Base-by-base conservation (phyloP, 75 land plant species). In the Chamaecyparis obtusa region DNA sequence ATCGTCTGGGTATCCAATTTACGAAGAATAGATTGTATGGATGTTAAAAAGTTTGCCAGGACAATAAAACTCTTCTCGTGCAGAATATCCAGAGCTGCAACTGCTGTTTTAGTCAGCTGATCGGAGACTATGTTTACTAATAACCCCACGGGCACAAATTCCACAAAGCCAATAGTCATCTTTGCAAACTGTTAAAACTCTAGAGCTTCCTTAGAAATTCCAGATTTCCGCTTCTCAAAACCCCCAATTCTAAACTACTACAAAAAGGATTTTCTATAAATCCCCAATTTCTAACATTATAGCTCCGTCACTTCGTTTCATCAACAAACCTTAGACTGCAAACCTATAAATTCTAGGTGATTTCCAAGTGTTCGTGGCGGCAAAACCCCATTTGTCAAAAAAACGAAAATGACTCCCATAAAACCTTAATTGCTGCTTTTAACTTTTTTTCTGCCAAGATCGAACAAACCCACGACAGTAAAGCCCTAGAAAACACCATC, bases 31-130 rank as follows among this genome's bases (percentile, higher is more conserved):
- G 89, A 82, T 44, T 78, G 32, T 13, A 88, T 86, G 71, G 48
- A 80, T 19, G 8, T 13, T 46, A 88, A 37, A 79, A 56, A 88
- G 17, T 51, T 67, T 35, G 88, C 78, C 46, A 88, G 37, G 1
- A 36, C 87, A 32, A 54, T 30, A 51, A 88, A 88, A 83, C 89
- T 88, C 60, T 88, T 88, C 83, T 88, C 89, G 9, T 87, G 67
- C 64, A 88, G 41, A 11, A 88, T 83, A 88, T 88, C 89, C 17
- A 54, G 74, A 3, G 89, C 89, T 15, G 89, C 89, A 35, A 44
- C 16, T 13, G 89, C 88, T n/a, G 87, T 88, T 49, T 86, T 81
- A 33, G 80, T 24, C 10, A 88, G 83, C 56, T 86, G 83, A 19
- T 78, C 81, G 8, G 88, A 77, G 46, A 88, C 57, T 8, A 56